Conservation (phyloP, 2,329 filamentous ascomycete genomes). For the Sphaerulina musiva region DNA sequence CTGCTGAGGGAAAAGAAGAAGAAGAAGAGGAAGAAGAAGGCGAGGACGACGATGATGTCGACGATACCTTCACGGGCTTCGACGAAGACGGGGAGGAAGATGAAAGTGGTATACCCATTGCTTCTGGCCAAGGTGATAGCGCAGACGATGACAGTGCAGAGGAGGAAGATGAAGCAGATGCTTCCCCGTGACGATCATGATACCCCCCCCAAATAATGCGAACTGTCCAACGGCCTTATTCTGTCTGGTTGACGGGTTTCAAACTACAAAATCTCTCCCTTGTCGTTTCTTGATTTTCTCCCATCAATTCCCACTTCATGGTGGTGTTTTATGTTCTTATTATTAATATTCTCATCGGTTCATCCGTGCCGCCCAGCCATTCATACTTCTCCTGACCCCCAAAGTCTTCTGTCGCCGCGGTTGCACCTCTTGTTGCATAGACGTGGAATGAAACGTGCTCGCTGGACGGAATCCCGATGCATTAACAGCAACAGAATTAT, state of each 20-base stretch:
- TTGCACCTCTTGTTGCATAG: conserved; percentile 30
- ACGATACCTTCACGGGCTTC: conserved; percentile 25
- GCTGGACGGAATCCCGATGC: conserved; percentile 31
- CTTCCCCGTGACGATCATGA: conserved; percentile 9
- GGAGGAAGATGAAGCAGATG: not conserved
- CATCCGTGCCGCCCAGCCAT: conserved; percentile 39
- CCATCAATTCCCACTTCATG: no score
- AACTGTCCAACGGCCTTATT: not conserved
- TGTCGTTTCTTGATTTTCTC: not conserved
- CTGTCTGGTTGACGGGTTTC: not conserved
- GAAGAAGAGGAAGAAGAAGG: conserved; percentile 22
- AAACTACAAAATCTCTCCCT: not conserved
- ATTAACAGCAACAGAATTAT: no score
- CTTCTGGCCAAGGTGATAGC: conserved; percentile 10
- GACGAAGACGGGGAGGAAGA: conserved; percentile 30
- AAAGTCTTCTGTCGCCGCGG: conserved; percentile 43
- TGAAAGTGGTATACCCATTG: conserved; percentile 7
- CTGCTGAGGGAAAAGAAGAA: conserved; percentile 18
- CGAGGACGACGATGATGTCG: conserved; percentile 19
- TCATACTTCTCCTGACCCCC: conserved; percentile 46
- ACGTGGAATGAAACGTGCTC: conserved; percentile 41
- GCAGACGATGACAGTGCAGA: conserved; percentile 6
- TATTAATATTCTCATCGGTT: not conserved
- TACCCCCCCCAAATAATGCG: conserved; percentile 7
- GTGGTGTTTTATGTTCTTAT: no score